Conservation (phyloP, 148 eudicot genomes). For the Salicornia ramosissima region DNA sequence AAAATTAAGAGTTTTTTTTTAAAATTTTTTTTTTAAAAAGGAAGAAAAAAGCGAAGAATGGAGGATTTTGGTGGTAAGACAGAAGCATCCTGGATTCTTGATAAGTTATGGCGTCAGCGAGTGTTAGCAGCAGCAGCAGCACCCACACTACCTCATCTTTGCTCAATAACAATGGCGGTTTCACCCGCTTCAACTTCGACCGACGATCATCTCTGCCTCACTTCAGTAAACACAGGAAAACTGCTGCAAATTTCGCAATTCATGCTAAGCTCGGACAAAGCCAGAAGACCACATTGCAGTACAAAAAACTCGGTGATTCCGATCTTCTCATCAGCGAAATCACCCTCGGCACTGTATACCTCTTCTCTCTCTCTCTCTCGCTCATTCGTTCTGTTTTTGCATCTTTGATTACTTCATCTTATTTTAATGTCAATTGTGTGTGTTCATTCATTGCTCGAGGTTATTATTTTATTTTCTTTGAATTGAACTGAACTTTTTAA, state of each 20-base stretch:
- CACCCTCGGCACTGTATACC: conserved; percentile 65
- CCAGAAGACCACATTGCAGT: conserved; percentile 40
- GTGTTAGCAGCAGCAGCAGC: neutral
- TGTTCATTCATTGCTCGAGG: neutral
- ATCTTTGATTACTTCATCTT: neutral
- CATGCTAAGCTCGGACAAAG: neutral
- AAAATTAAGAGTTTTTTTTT: too few species aligned
- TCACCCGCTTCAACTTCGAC: neutral
- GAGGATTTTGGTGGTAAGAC: too few species aligned
- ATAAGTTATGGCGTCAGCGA: conserved; percentile 1
- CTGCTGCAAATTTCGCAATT: neutral
- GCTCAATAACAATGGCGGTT: neutral
- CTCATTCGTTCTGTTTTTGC: neutral
- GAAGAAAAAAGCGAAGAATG: too few species aligned
- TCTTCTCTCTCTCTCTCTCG: neutral
- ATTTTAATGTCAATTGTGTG: neutral
- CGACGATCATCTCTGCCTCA: conserved; percentile 1
- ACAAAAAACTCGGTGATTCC: conserved; percentile 74
- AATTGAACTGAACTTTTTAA: too few species aligned
- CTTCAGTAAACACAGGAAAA: neutral
- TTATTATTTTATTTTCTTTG: too few species aligned
- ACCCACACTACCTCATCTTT: neutral
- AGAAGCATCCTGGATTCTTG: neutral
- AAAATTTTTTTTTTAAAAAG: too few species aligned
- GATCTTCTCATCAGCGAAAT: conserved; percentile 83